These are phyloP conservation scores for Sporobolomyces pararoseus DNA, from an alignment of 768 basidiomycete genomes.

Conservation along the genomic window DNA sequence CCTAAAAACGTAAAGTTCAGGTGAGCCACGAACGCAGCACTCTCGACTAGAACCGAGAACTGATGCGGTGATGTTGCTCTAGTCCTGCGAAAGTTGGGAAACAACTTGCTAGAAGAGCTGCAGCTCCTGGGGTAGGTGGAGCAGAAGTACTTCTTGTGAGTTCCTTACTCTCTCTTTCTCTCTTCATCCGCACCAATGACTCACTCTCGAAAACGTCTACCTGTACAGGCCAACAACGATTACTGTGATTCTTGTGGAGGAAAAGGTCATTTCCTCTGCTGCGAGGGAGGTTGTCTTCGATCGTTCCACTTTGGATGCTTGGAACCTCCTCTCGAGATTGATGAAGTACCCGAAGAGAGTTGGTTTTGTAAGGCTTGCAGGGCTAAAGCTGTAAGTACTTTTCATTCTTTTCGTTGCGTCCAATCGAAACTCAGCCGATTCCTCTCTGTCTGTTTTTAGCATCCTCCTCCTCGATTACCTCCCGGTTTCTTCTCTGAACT, in stretches of 20 bases:
- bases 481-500: slow-evolving; percentile 39
- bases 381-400: slow-evolving; percentile 52
- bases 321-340: slow-evolving; percentile 85
- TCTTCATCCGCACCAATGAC: not conserved
- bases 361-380: slow-evolving; percentile 60
- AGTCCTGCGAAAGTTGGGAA: slow-evolving; percentile 38
- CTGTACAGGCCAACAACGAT: slow-evolving; percentile 52
- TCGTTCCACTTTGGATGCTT: slow-evolving; percentile 96
- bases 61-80: not conserved
- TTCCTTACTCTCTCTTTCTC: not conserved
- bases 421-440: not conserved
- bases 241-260: slow-evolving; percentile 53
- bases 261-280: slow-evolving; percentile 81
- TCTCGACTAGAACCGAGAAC: not conserved
- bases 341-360: slow-evolving; percentile 70
- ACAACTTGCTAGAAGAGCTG: slow-evolving; percentile 22
- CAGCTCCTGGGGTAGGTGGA: not conserved
- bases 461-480: slow-evolving; percentile 26
- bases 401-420: not conserved
- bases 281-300: slow-evolving; percentile 83
- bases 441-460: slow-evolving; percentile 21
- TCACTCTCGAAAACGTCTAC: no score
- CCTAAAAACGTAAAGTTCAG: slow-evolving; percentile 43
- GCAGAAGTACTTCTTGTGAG: slow-evolving; percentile 15
- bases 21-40: slow-evolving; percentile 2